Evolutionary conservation across 441 rosid genomes (phyloP).

Genomic region (Pelargonium exstipulatum): DNA sequence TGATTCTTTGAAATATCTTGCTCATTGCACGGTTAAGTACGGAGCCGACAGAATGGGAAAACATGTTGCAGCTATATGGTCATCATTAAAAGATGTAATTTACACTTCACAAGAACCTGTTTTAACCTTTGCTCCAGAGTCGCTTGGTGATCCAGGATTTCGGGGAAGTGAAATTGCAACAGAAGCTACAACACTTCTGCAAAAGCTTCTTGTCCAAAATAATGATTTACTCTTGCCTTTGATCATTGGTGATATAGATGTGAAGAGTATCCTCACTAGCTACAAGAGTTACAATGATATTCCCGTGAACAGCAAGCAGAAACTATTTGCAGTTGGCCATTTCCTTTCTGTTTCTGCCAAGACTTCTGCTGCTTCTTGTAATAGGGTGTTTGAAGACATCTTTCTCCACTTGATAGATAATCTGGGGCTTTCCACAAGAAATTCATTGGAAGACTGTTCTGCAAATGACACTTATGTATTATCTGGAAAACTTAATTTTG

Average conservation of each 20-base stretch:
- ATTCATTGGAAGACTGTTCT: constrained; percentile 28
- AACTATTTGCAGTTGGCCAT: constrained; percentile 50
- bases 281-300: constrained; percentile 40
- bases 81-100: constrained; percentile 54
- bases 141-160: constrained; percentile 35
- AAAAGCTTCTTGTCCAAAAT: constrained; percentile 52
- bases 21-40: constrained; percentile 49
- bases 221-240: constrained; percentile 37
- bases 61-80: constrained; percentile 64
- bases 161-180: constrained; percentile 43
- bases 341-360: constrained; percentile 61
- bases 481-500: constrained; percentile 41
- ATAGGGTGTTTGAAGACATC: constrained; percentile 44
- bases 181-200: constrained; percentile 60
- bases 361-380: constrained; percentile 57
- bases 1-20: constrained; percentile 76
- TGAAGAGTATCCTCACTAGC: constrained; percentile 43
- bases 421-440: constrained; percentile 42
- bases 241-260: constrained; percentile 52
- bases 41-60: constrained; percentile 57
- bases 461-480: constrained; percentile 24
- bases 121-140: constrained; percentile 39
- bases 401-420: constrained; percentile 49
- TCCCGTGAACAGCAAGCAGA: constrained; percentile 49
- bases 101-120: constrained; percentile 40